These are phyloP conservation scores for Chalara sp. DNA, from an alignment of 2,329 filamentous ascomycete species.

Conservation along the genomic window DNA sequence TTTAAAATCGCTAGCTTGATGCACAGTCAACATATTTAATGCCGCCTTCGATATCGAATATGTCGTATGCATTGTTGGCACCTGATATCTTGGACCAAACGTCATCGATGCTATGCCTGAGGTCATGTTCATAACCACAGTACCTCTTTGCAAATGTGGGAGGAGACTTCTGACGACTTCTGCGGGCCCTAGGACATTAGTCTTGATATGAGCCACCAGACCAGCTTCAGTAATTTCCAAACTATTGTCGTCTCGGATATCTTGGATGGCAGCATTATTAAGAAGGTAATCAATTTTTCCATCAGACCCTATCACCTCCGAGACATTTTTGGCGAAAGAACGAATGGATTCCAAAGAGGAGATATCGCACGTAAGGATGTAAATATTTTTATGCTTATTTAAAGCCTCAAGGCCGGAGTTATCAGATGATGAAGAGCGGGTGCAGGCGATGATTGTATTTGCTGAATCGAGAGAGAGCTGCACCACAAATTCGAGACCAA, in stretches of 20 bases:
- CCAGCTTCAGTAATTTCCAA: constrained; percentile 31
- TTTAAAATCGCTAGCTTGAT: no score
- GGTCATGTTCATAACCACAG: constrained; percentile 15
- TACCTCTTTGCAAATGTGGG: constrained; percentile 2
- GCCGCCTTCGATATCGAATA: no score
- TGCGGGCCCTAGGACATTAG: constrained; percentile 41
- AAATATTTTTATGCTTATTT: constrained; percentile 22
- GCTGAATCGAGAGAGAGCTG: constrained; percentile 22
- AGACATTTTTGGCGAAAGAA: constrained; percentile 28
- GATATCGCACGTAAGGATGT: constrained; percentile 35
- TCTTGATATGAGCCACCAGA: constrained; percentile 33
- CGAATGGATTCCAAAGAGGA: constrained; percentile 29
- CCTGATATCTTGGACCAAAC: no score
- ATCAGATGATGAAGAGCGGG: constrained; percentile 28
- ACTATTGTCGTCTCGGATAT: constrained; percentile 28
- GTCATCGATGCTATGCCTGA: neutral
- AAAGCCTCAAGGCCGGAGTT: constrained; percentile 24
- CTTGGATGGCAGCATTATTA: constrained; percentile 36
- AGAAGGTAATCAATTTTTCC: constrained; percentile 34
- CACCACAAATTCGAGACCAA: neutral
- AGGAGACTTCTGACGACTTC: constrained; percentile 34
- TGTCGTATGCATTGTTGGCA: no score
- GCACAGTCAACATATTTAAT: no score
- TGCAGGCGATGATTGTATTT: constrained; percentile 33
- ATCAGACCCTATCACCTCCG: constrained; percentile 21